phyloP scores from a whole-genome alignment of 2,329 filamentous ascomycete genomes.

The Colletotrichum melonis region DNA sequence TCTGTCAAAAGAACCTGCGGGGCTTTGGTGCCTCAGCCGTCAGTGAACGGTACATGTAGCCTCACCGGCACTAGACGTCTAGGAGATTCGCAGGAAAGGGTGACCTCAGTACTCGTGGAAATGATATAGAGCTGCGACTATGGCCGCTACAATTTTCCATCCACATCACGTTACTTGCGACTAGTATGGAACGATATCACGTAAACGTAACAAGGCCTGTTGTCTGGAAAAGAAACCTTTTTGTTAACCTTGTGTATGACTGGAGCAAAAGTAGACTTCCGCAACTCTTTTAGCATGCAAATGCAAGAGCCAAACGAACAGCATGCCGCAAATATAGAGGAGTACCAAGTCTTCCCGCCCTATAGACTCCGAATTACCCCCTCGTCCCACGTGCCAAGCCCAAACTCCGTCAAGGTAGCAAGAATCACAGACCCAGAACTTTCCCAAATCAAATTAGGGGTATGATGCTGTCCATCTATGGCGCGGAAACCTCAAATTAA shows the following conservation, averaged over 20 bases:
- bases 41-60: too few relatives aligned
- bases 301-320: conserved; percentile 13
- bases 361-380: conserved; percentile 30
- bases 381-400: conserved; percentile 16
- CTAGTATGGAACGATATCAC: not conserved
- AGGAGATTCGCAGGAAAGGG: too few relatives aligned
- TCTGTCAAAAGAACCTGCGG: too few relatives aligned
- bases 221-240: not conserved
- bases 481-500: conserved; percentile 24
- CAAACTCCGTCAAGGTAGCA: conserved; percentile 25
- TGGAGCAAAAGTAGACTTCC: not conserved
- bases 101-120: too few relatives aligned
- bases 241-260: conserved; percentile 19
- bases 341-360: conserved; percentile 14
- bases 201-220: not conserved
- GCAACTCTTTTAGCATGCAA: not conserved
- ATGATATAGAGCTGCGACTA: too few relatives aligned
- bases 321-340: conserved; percentile 8
- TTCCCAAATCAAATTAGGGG: conserved; percentile 34
- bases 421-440: conserved; percentile 24
- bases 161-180: not conserved
- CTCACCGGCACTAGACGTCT: too few relatives aligned
- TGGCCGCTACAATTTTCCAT: not conserved
- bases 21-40: too few relatives aligned
- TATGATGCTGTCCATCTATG: conserved; percentile 35